Percentiles rank a stretch among this genome's conserved stretches.
These are phyloP conservation scores for Candolleomyces aberdarensis DNA, from an alignment of 768 basidiomycete genomes.

Conservation along the genomic window DNA sequence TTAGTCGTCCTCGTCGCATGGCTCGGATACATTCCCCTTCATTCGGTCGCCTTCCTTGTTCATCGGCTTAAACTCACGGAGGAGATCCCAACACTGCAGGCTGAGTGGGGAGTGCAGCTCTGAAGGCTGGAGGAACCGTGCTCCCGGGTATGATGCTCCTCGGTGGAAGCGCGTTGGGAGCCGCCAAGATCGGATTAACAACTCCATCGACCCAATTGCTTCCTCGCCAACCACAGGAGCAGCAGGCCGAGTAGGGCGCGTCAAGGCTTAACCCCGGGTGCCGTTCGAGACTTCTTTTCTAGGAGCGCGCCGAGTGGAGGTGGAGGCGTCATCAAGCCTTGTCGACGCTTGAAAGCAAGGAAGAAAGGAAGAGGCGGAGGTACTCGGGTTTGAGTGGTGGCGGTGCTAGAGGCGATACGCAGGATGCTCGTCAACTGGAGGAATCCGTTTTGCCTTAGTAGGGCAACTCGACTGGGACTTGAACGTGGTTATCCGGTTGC, in stretches of 20 bases:
- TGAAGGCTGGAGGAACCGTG: constrained; percentile 58
- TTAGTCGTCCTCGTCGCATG: constrained; percentile 7
- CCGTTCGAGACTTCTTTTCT: constrained; percentile 48
- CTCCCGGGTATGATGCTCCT: constrained; percentile 62
- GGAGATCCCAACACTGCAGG: constrained; percentile 30
- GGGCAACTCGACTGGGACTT: no score
- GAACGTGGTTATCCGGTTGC: constrained; percentile 12
- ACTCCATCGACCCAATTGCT: background rate
- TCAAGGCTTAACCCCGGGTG: constrained; percentile 14
- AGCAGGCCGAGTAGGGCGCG: background rate
- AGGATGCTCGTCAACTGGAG: no score
- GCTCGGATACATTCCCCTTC: constrained; percentile 16
- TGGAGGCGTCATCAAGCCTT: constrained; percentile 2
- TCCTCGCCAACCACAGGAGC: no score
- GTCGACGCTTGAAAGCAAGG: constrained; percentile 8
- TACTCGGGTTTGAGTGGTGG: background rate
- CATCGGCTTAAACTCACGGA: no score
- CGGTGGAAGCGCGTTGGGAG: constrained; percentile 57
- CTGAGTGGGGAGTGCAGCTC: constrained; percentile 53
- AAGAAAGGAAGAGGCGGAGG: constrained; percentile 18
- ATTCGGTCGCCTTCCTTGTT: no score
- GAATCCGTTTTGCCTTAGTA: no score
- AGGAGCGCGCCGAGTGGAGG: constrained; percentile 55
- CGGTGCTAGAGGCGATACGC: no score
- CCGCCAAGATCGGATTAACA: constrained; percentile 35